Conservation (phyloP, 441 rosid genomes). For the Biscutella auriculata region DNA sequence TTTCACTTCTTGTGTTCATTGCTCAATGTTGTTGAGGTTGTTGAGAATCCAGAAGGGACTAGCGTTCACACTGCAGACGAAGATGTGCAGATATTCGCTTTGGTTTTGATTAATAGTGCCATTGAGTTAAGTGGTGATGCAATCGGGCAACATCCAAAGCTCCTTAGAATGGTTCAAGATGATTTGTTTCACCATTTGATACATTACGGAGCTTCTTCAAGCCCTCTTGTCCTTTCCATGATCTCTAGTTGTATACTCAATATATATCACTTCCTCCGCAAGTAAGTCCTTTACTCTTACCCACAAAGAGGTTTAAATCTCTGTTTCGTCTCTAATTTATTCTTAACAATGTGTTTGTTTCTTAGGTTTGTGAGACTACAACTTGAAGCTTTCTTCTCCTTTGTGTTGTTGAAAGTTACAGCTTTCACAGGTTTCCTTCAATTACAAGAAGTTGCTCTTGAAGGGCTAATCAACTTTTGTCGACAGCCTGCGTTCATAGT, state of each 20-base stretch:
- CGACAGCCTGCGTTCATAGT: slow-evolving; percentile 65
- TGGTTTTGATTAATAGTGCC: slow-evolving; percentile 57
- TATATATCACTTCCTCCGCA: slow-evolving; percentile 67
- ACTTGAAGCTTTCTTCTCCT: slow-evolving; percentile 72
- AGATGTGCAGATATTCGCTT: slow-evolving; percentile 51
- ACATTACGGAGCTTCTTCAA: slow-evolving; percentile 59
- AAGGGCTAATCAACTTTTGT: slow-evolving; percentile 72
- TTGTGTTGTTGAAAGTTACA: slow-evolving; percentile 46
- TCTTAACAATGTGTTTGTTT: not conserved
- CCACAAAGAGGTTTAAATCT: not conserved
- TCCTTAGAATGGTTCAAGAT: slow-evolving; percentile 65
- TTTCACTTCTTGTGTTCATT: slow-evolving; percentile 73
- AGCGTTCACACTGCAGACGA: slow-evolving; percentile 43
- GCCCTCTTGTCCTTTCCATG: slow-evolving; percentile 69
- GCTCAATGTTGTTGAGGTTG: slow-evolving; percentile 57
- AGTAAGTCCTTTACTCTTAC: slow-evolving; percentile 30
- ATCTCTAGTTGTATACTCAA: slow-evolving; percentile 81
- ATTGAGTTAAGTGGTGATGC: slow-evolving; percentile 71
- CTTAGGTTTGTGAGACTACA: slow-evolving; percentile 72
- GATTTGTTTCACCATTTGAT: slow-evolving; percentile 77
- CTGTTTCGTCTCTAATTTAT: not conserved
- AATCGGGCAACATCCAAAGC: slow-evolving; percentile 59
- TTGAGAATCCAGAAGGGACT: slow-evolving; percentile 45
- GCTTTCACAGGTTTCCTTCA: slow-evolving; percentile 30
- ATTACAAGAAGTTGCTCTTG: slow-evolving; percentile 76